Conservation (phyloP, 1,139 yeast genomes). For the Candida sp. region DNA sequence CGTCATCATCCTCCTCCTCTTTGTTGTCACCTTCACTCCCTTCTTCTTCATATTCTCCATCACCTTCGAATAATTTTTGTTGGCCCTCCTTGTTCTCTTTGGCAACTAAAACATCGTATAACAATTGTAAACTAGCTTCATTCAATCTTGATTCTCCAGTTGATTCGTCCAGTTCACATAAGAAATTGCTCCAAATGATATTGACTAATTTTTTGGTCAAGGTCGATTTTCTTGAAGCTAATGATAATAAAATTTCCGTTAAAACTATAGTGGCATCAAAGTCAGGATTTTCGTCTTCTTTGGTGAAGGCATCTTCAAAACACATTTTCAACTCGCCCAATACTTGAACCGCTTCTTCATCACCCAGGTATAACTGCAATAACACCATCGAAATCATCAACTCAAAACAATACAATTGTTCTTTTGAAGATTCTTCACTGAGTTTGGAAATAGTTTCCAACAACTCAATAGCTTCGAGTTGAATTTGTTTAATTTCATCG, state of each 20-base stretch:
- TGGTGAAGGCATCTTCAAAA: constrained; percentile 36
- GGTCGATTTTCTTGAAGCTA: constrained; percentile 69
- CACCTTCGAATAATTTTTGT: constrained; percentile 67
- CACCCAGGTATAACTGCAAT: constrained; percentile 76
- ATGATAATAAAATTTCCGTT: constrained; percentile 76
- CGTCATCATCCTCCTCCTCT: constrained; percentile 29
- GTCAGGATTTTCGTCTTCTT: constrained; percentile 18
- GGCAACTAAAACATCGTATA: constrained; percentile 67
- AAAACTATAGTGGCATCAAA: constrained; percentile 55
- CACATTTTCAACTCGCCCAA: constrained; percentile 67
- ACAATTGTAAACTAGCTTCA: constrained; percentile 48
- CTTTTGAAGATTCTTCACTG: constrained; percentile 9
- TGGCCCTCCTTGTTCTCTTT: constrained; percentile 87
- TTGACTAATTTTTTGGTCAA: constrained; percentile 69
- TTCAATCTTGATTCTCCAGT: constrained; percentile 30
- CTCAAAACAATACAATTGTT: constrained; percentile 51
- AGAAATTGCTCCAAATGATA: constrained; percentile 68
- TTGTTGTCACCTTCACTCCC: constrained; percentile 19
- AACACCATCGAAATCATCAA: constrained; percentile 74
- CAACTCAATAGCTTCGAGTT: constrained; percentile 47
- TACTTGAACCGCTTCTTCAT: constrained; percentile 73
- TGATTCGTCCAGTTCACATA: constrained; percentile 28
- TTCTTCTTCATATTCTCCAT: constrained; percentile 42
- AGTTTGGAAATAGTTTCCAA: constrained; percentile 43
- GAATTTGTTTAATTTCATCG: constrained; percentile 48